phyloP scores from a whole-genome alignment of 495 filamentous ascomycete species.

The Aspergillus egyptiacus region DNA sequence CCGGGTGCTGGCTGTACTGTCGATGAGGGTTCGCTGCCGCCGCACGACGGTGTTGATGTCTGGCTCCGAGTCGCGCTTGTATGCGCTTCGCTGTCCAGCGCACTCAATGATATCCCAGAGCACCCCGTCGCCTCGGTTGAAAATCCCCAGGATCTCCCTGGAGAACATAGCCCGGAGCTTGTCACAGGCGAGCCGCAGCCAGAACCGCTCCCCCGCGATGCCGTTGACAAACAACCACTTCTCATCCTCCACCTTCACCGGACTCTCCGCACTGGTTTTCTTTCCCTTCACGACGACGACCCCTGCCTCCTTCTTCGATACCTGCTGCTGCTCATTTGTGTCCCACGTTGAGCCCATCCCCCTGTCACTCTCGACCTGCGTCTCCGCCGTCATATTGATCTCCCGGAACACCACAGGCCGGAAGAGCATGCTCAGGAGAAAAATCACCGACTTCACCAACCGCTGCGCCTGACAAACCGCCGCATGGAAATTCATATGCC shows the following conservation, averaged over 20 bases:
- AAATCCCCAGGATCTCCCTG: neutral
- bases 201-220: neutral
- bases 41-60: too few species aligned
- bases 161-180: neutral
- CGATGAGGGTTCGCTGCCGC: neutral
- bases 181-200: neutral
- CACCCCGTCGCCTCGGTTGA: neutral
- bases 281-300: too few species aligned
- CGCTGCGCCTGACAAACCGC: neutral
- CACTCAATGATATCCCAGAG: neutral
- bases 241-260: neutral
- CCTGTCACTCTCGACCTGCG: neutral
- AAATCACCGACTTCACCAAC: neutral
- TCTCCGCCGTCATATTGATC: neutral
- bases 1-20: neutral
- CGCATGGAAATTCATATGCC: neutral
- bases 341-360: neutral
- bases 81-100: neutral
- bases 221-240: conserved; percentile 1
- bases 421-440: neutral
- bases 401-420: neutral
- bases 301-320: too few species aligned
- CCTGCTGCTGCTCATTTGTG: neutral
- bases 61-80: neutral
- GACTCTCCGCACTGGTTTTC: neutral